These are phyloP conservation scores for Tremella mesenterica DNA, from an alignment of 768 basidiomycete species.

Conservation along the genomic window DNA sequence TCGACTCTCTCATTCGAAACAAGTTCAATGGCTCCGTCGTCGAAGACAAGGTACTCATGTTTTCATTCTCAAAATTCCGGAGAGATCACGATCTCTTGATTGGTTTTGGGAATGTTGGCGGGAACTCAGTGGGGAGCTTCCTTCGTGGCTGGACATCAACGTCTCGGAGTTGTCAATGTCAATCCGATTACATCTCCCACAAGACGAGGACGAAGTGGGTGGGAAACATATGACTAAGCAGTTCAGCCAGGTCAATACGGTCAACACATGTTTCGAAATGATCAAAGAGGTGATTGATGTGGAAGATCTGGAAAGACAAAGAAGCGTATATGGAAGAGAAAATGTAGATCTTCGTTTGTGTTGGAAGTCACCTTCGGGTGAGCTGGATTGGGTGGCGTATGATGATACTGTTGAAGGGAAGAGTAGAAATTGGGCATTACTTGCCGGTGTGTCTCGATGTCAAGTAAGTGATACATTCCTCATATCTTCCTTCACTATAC, in stretches of 20 bases:
- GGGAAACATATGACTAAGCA: constrained; percentile 48
- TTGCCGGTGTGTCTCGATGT: constrained; percentile 65
- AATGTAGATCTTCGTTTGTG: constrained; percentile 55
- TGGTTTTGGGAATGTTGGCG: constrained; percentile 88
- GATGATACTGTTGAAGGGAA: constrained; percentile 54
- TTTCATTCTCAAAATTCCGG: constrained; percentile 75
- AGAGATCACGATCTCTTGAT: constrained; percentile 67
- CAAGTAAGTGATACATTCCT: constrained; percentile 59
- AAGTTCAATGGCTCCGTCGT: constrained; percentile 50
- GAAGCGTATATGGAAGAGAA: constrained; percentile 48
- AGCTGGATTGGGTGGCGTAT: constrained; percentile 78
- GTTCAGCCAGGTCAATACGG: constrained; percentile 57
- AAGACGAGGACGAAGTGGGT: constrained; percentile 45
- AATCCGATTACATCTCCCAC: constrained; percentile 63
- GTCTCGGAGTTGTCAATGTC: constrained; percentile 61
- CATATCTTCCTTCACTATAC: neutral
- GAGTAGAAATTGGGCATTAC: constrained; percentile 59
- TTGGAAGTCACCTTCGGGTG: constrained; percentile 60
- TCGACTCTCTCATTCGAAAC: constrained; percentile 37
- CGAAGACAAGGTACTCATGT: constrained; percentile 64
- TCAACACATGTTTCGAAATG: constrained; percentile 56
- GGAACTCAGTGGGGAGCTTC: constrained; percentile 63
- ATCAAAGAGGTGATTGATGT: constrained; percentile 56
- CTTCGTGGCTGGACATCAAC: constrained; percentile 59
- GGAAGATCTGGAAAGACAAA: constrained; percentile 54